Conservation (phyloP, 1,139 yeast species). For the Diutina ranongensis region DNA sequence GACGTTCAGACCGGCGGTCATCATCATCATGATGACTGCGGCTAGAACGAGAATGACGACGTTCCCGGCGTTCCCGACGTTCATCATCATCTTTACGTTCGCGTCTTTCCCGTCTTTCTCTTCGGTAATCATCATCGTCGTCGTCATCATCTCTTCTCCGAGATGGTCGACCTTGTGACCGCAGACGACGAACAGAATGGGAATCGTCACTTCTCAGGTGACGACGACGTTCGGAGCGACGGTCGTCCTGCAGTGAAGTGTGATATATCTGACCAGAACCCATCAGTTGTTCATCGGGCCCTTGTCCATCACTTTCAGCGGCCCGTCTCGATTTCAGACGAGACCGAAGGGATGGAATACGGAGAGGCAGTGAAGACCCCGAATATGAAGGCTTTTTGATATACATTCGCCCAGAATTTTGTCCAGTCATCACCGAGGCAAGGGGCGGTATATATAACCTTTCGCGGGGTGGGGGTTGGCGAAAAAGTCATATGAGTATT, state of each 20-base stretch:
- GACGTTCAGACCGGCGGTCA: conserved; percentile 2
- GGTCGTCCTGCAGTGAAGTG: conserved; percentile 3
- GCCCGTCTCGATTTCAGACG: conserved; percentile 1
- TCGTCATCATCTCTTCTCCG: neutral
- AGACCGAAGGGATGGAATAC: conserved; percentile 3
- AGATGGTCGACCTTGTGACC: neutral
- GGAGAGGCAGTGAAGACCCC: conserved; percentile 3
- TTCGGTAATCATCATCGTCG: neutral
- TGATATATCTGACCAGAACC: conserved; percentile 2
- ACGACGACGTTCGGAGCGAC: conserved; percentile 1
- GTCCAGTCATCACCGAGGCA: neutral
- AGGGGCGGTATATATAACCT: neutral
- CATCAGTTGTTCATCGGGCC: neutral
- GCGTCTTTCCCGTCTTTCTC: conserved; percentile 2
- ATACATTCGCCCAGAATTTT: neutral
- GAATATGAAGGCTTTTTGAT: conserved; percentile 2
- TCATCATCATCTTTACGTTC: neutral
- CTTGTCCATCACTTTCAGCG: neutral
- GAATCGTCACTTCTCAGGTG: neutral
- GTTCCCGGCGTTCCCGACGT: conserved; percentile 2
- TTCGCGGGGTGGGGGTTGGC: neutral
- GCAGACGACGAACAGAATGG: neutral
- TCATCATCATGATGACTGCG: neutral
- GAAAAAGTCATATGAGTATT: neutral
- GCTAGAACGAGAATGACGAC: neutral